Base-by-base conservation (phyloP, 352 stramenopile species). In the Phytophthora rubi region DNA sequence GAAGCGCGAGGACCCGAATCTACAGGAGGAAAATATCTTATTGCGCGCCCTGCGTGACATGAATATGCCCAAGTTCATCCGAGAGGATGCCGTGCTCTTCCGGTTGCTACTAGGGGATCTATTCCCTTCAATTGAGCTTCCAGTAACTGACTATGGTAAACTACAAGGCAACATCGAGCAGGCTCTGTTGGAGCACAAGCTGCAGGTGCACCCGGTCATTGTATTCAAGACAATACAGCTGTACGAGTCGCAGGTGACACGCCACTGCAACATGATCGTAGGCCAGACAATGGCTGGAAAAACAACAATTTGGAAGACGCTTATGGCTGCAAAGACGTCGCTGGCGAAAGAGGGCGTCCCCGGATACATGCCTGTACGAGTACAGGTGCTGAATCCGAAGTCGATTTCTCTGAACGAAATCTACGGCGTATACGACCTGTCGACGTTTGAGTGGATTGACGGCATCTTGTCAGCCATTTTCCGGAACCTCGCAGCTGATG, bases 191-290 rank as follows among this genome's bases (percentile, higher is more conserved):
- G 86, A 92, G 42, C 78, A 92, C 52, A 93, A 94, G 23, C 77
- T 98, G 6, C 94, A 98, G 65, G 82, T 97, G 13, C 90, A 98
- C 18, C 80, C 81, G 0, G 81, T 91, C 10, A 98, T 98, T 49
- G 89, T 98, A 44, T 96, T 93, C 65, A 99, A 99, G 80, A 95
- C 97, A 2, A 98, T 98, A 35, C 95, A 98, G 66, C 79, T 98
- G 54, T 98, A 97, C 65, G 95, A 98, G 58, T 97, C 94, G 0
- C 96, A 98, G 65, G 89, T 98, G 37, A 98, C 97, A 21, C 92
- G 95, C 1, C 97, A 98, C 59, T 97, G 95, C 53, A 98, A 97
- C 42, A 98, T 97, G 77, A 93, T 98, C 32, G 95, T 98, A 6
- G 95, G 95, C 0, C 92, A 97, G 56, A 98, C 94, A 0, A 91